Base-by-base conservation (phyloP, 1,139 yeast genomes). In the Sugiyamaella sp. region DNA sequence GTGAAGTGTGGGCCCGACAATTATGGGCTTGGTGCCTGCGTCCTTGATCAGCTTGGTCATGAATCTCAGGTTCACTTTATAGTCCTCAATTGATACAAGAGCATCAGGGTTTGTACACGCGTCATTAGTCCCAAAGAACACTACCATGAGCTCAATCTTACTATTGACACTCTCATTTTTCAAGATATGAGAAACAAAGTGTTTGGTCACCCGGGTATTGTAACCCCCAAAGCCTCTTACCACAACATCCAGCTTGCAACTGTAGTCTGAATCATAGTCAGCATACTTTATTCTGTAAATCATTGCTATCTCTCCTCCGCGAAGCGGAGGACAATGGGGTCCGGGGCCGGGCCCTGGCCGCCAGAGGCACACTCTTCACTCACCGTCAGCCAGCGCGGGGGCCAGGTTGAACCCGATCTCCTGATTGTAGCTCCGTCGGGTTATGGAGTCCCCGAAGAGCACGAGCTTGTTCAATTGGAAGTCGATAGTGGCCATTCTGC, bases 41-140 rank as follows among this genome's bases (percentile, higher is more conserved):
- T 64, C 66, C 27, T 69, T 60, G 12, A 80, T 73, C 50, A 72
- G 55, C 10, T 70, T 57, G 4, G 81, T 72, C 63, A 86, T 66
- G 17, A 57, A 59, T 10, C 62, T 65, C 54, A 80, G 70, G 64
- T 88, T 87, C 6, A 68, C 70, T 19, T 67, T 55, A 64, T 72
- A 87, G 54, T 78, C 73, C 0, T 71, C 76, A 8, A 83, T 45
- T 1, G 80, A 76, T 1, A 86, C 88, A 20, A 74, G 73, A 65
- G 86, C 95, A 4, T 70, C 66, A 33, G 75, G 76, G 21, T 39
- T 39, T 2, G 69, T 71, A 20, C 73, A 74, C 0, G 89, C 82
- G 66, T 89, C 96, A 63, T 89, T 89, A 9, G 95, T 79, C 1
- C 96, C 96, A 62, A 86, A 81, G 67, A 85, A 87, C 2, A 89